These are phyloP conservation scores for Macroventuria anomochaeta DNA, from an alignment of 2,329 filamentous ascomycete genomes.

Conservation along the genomic window DNA sequence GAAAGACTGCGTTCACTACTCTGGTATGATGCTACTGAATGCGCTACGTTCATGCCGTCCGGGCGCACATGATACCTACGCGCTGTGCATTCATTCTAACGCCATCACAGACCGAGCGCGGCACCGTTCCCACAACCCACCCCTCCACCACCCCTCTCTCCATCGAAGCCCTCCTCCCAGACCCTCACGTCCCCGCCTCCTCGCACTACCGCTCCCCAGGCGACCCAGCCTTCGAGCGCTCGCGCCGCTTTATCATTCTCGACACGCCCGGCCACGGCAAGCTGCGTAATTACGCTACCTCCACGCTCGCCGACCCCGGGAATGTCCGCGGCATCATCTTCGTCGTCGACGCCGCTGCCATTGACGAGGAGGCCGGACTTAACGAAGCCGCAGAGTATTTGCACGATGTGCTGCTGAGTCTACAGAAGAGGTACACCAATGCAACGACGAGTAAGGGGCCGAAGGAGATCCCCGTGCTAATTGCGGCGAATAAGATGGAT, in stretches of 20 bases:
- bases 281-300: conserved; percentile 74
- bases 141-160: conserved; percentile 52
- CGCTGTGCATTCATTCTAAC: neutral
- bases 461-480: conserved; percentile 72
- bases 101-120: conserved; percentile 58
- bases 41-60: neutral
- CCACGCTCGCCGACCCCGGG: conserved; percentile 55
- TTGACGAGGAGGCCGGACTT: conserved; percentile 57
- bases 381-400: conserved; percentile 81
- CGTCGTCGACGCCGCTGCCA: conserved; percentile 78
- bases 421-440: conserved; percentile 75
- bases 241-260: conserved; percentile 74
- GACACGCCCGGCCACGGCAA: conserved; percentile 98
- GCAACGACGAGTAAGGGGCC: conserved; percentile 64
- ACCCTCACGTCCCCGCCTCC: conserved; percentile 63
- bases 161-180: conserved; percentile 65
- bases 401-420: conserved; percentile 81
- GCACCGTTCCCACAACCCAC: conserved; percentile 62
- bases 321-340: conserved; percentile 78
- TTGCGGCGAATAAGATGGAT: conserved; percentile 95
- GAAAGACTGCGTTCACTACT: conserved; percentile 89
- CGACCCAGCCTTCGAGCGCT: conserved; percentile 62
- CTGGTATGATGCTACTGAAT: conserved; percentile 59
- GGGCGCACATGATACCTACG: neutral
- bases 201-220: conserved; percentile 70